Evolutionary conservation across 257 asterid species (phyloP), one percentile per base, ranked within the genome.

Genomic region (Solanum virginianum): DNA sequence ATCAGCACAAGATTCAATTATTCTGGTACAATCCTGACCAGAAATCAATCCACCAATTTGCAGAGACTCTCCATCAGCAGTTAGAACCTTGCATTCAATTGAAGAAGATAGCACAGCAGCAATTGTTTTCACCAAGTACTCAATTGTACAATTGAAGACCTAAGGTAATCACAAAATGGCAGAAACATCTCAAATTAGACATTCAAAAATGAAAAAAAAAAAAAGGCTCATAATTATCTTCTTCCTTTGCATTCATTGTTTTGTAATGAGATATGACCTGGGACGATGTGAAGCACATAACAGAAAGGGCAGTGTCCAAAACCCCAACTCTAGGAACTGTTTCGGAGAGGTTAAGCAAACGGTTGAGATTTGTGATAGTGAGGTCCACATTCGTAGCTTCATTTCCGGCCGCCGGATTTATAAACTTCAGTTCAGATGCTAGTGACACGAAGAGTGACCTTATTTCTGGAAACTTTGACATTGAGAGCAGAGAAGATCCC

Each of bases 241-340:
- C 32, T 17, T 24, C 24, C 66, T 63, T 63, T 63, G 5, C 36
- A 1, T 22, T 43, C 22, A 16, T 39, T 56, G 55, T 54, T 71
- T 60, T 49, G 72, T 80, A 81, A 62, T 18, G 39, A 82, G 24
- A 65, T 45, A 22, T 57, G 82, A 93, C 97, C 97, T 92, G 94
- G 24, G 95, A 94, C 70, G 93, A 93, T 12, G 93, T 86, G 91
- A 92, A 92, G 93, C 96, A 89, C 97, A 93, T 87, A 86, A 90
- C 91, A 84, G 97, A 92, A 57, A 95, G 95, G 29, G 98, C 92
- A 49, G 95, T 88, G 85, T 93, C 95, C 86, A 93, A 85, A 90
- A 92, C 70, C 84, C 90, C 88, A 87, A 86, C 87, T 84, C 91
- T 83, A 41, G 93, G 89, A 59, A 72, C 81, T 81, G 85, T 83